Base-by-base conservation (phyloP, 179 eudicot species). In the Beta macrorhiza region DNA sequence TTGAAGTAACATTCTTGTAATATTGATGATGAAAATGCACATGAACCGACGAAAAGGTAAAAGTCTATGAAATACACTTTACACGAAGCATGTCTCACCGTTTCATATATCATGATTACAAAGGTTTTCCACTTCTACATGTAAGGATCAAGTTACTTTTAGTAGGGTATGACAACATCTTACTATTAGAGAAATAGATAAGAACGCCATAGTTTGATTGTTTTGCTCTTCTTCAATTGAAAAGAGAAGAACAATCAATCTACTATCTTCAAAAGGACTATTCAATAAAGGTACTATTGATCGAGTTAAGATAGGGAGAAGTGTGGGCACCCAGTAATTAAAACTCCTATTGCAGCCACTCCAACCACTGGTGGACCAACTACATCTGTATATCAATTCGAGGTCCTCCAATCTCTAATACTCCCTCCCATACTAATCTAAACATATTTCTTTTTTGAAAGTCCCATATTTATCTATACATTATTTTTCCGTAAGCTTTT, bases 291-390 rank as follows among this genome's bases (percentile, higher is more conserved):
- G 45, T 25, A 12, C 1, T 65, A 14, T 32, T 67, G 52, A 8
- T 17, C 57, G 22, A 32, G 74, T 62, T 55, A 59, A 42, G 80
- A 67, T 67, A 78, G 52, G 61, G 51, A 53, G 52, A 67, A 67
- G 52, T 49, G 45, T 32, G 80, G 57, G 69, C 74, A 44, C 37
- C 72, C 20, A 63, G 79, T 65, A 29, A 29, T 65, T 65, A 77
- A 47, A n/a, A 5, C 17, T 47, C 20, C 20, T 77, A 62, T 63
- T 37, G 22, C 1, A n/a, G 29, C 16, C 67, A 58, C 64, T 57
- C 68, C 22, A 79, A 69, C 67, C 45, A 69, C 56, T 79, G 76
- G 76, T 65, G 57, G 55, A 15, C 81, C 81, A 56, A 44, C 45
- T 15, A 14, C 10, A 44, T 64, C 53, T 37, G 5, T 17, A n/a